A percentile compares a stretch with the other conserved stretches of the same genome.
phyloP scores from a whole-genome alignment of 2,329 filamentous ascomycete species.

The Setomelanomma holmii region DNA sequence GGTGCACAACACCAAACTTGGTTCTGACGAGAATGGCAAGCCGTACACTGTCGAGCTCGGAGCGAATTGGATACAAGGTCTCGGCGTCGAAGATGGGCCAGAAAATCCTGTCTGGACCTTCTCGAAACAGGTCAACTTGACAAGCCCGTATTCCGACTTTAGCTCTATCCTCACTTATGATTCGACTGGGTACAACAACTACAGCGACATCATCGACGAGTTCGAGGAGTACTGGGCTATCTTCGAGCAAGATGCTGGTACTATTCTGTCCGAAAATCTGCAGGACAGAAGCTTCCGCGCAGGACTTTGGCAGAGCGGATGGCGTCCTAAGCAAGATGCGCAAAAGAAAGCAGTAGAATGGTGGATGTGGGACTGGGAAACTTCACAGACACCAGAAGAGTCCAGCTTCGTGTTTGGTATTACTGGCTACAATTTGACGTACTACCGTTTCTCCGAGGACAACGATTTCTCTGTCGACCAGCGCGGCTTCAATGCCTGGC shows the following conservation, averaged over 20 bases:
- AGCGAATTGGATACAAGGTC: constrained; percentile 69
- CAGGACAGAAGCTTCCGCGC: constrained; percentile 68
- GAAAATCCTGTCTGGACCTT: constrained; percentile 71
- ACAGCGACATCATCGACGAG: constrained; percentile 57
- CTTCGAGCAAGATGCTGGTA: constrained; percentile 62
- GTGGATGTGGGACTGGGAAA: constrained; percentile 66
- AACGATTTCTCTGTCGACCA: constrained; percentile 69
- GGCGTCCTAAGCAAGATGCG: constrained; percentile 66
- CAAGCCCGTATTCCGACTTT: constrained; percentile 66
- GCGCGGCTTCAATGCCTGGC: constrained; percentile 66
- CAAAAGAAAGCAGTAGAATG: constrained; percentile 68
- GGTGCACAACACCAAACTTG: constrained; percentile 65
- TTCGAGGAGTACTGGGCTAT: constrained; percentile 57
- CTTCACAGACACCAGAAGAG: constrained; percentile 63
- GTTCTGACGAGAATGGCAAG: constrained; percentile 57
- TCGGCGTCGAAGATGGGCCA: constrained; percentile 39
- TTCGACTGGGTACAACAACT: constrained; percentile 63
- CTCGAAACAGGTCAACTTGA: constrained; percentile 64
- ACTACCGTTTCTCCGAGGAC: constrained; percentile 66
- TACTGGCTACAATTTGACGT: constrained; percentile 66
- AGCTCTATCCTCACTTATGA: constrained; percentile 67
- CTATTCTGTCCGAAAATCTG: constrained; percentile 64
- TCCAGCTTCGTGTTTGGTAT: constrained; percentile 63
- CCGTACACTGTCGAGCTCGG: constrained; percentile 68
- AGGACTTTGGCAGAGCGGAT: constrained; percentile 66